Percentiles rank a stretch among this genome's conserved stretches.
Conservation (phyloP, 2,329 filamentous ascomycete species). For the Pseudogymnoascus sp. region DNA sequence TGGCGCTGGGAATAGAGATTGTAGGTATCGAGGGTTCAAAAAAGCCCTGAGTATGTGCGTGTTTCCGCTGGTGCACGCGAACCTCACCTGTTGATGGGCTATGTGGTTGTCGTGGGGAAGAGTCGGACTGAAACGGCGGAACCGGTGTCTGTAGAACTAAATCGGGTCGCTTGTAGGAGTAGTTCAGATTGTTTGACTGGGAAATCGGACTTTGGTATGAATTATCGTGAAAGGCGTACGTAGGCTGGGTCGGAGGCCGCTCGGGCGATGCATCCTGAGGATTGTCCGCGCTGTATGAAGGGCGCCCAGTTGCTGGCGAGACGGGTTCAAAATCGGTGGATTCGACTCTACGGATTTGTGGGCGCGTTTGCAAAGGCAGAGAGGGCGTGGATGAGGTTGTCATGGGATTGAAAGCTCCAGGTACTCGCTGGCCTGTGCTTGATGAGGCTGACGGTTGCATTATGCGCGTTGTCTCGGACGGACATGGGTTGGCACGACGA, state of each 20-base stretch:
- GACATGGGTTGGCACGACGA: slow-evolving; percentile 1
- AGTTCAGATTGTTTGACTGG: background rate
- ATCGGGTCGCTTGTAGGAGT: background rate
- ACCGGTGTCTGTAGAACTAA: background rate
- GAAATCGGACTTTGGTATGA: background rate
- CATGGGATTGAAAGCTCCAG: slow-evolving; percentile 11
- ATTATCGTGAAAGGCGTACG: background rate
- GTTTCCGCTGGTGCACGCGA: slow-evolving; percentile 50
- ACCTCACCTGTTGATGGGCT: slow-evolving; percentile 25
- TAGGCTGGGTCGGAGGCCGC: background rate
- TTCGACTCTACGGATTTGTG: slow-evolving; percentile 9
- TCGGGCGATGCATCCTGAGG: slow-evolving; percentile 1
- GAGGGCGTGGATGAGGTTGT: background rate
- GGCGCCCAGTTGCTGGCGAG: background rate
- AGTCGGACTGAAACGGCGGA: slow-evolving; percentile 21
- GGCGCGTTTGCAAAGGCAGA: background rate
- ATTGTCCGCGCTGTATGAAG: background rate
- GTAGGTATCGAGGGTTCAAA: slow-evolving; percentile 68
- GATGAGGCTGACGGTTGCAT: slow-evolving; percentile 8
- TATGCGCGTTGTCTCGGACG: slow-evolving; percentile 1
- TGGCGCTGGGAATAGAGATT: slow-evolving; percentile 40
- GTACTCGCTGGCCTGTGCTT: slow-evolving; percentile 9
- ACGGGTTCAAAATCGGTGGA: slow-evolving; percentile 2
- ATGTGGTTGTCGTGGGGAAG: slow-evolving; percentile 36
- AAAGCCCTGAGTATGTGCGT: slow-evolving; percentile 66